A percentile compares a stretch with the other conserved stretches of the same genome.
These are phyloP conservation scores for Russula dissimulans DNA, from an alignment of 768 basidiomycete species.

Conservation along the genomic window DNA sequence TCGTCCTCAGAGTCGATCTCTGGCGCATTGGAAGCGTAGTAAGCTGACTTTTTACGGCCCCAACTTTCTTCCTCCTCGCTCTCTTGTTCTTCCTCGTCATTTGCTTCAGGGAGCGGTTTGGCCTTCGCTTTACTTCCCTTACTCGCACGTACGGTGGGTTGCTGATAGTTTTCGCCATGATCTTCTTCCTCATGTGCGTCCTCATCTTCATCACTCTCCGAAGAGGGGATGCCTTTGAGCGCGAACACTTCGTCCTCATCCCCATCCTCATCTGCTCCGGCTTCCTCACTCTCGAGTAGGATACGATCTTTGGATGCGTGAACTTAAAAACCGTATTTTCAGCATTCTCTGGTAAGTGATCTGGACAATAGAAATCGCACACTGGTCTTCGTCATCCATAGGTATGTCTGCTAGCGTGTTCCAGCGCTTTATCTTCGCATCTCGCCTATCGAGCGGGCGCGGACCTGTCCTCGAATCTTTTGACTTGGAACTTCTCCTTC, in stretches of 20 bases:
- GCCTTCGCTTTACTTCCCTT: conserved; percentile 23
- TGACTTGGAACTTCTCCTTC: conserved; percentile 4
- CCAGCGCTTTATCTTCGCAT: conserved; percentile 56
- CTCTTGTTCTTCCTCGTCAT: conserved; percentile 25
- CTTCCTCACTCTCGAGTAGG: conserved; percentile 53
- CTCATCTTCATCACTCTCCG: conserved; percentile 37
- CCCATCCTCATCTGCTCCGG: conserved; percentile 41
- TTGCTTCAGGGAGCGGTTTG: conserved; percentile 15
- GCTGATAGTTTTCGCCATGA: conserved; percentile 17
- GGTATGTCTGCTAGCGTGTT: conserved; percentile 58
- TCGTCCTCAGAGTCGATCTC: conserved; percentile 80
- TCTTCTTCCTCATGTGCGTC: conserved; percentile 32
- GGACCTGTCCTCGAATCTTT: conserved; percentile 27
- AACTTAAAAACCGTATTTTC: conserved; percentile 35
- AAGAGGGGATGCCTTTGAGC: conserved; percentile 45
- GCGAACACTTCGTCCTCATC: conserved; percentile 81
- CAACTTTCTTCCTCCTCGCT: conserved; percentile 58
- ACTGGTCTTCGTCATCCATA: conserved; percentile 71
- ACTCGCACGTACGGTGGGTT: conserved; percentile 20
- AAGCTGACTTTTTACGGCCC: conserved; percentile 71
- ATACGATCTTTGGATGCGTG: conserved; percentile 70
- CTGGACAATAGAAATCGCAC: conserved; percentile 34
- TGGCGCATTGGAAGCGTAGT: conserved; percentile 81
- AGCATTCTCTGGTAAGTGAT: background rate
- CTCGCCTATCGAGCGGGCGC: conserved; percentile 41